Evolutionary conservation across 1,284 basidiomycete species (phyloP).

Genomic region (Leccinum insigne): DNA sequence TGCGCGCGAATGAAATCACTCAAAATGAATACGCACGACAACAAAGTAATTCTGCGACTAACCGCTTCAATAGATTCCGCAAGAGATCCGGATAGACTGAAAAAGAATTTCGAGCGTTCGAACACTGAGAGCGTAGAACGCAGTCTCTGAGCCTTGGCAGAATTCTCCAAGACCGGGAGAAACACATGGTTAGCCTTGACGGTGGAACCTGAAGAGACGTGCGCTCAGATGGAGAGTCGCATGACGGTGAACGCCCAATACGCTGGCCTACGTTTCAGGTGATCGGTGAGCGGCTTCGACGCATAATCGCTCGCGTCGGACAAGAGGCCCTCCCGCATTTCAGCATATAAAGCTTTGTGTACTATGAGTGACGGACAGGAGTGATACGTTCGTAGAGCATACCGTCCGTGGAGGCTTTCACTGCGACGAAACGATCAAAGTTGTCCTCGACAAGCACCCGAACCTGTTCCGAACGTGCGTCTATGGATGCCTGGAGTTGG

Average conservation of each 20-base stretch:
- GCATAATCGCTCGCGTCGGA: conserved; percentile 80
- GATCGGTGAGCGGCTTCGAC: conserved; percentile 78
- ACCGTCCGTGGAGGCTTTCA: conserved; percentile 97
- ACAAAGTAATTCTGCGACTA: conserved; percentile 30
- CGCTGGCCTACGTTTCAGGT: conserved; percentile 70
- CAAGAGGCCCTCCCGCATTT: conserved; percentile 92
- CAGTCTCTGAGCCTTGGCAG: conserved; percentile 92
- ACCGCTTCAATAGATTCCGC: conserved; percentile 89
- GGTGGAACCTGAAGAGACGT: conserved; percentile 59
- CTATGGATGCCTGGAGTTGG: conserved; percentile 75
- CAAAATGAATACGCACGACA: conserved; percentile 1
- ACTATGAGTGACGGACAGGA: conserved; percentile 8
- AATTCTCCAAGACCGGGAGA: conserved; percentile 94
- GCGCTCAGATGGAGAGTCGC: conserved; percentile 3
- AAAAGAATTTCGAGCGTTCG: conserved; percentile 97
- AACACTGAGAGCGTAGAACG: conserved; percentile 94
- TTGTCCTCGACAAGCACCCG: conserved; percentile 96
- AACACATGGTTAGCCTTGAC: conserved; percentile 96
- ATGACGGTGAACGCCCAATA: not conserved
- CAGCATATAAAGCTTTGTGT: conserved; percentile 76
- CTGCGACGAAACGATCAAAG: conserved; percentile 97
- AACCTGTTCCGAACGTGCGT: conserved; percentile 90
- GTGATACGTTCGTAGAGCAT: conserved; percentile 24
- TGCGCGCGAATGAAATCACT: conserved; percentile 32
- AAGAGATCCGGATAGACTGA: conserved; percentile 94